A percentile compares a stretch with the other conserved stretches of the same genome.
These are phyloP conservation scores for Rhizopogon salebrosus DNA, from an alignment of 768 basidiomycete species.

Conservation along the genomic window DNA sequence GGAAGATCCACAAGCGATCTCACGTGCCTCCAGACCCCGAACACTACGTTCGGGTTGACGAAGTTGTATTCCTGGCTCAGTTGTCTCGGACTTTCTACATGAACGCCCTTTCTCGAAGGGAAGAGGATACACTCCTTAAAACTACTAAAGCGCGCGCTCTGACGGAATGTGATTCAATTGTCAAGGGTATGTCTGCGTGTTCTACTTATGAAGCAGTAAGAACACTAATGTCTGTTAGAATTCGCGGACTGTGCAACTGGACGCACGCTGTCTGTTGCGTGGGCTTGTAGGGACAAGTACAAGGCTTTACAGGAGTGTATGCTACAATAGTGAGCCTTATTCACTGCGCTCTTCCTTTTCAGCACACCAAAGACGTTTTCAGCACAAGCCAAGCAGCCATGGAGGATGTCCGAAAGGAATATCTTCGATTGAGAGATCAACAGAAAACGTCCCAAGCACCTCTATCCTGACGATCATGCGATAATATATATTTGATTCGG, in stretches of 20 bases:
- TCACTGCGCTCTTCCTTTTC: not conserved
- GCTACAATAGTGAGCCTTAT: conserved; percentile 62
- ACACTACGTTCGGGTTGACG: not conserved
- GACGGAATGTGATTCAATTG: conserved; percentile 69
- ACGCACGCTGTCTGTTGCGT: conserved; percentile 77
- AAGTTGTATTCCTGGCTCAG: too few species aligned
- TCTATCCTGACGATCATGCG: not conserved
- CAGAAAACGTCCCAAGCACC: conserved; percentile 8
- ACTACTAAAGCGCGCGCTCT: conserved; percentile 75
- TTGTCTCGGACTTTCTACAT: conserved; percentile 30
- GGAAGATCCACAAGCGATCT: not conserved
- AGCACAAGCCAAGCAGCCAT: conserved; percentile 75
- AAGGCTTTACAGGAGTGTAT: conserved; percentile 74
- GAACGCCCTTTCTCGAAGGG: conserved; percentile 82
- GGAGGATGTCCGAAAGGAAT: conserved; percentile 67
- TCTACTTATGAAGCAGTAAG: not conserved
- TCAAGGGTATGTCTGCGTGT: conserved; percentile 47
- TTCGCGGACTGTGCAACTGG: conserved; percentile 84
- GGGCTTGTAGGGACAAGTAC: conserved; percentile 73
- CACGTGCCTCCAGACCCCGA: too few species aligned
- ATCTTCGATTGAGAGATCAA: conserved; percentile 58
- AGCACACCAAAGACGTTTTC: not conserved
- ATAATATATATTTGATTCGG: not conserved
- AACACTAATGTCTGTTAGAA: conserved; percentile 35
- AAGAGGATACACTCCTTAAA: conserved; percentile 83